Evolutionary conservation across 2,329 filamentous ascomycete species (phyloP).

Genomic region (Pezicula rhizophila): DNA sequence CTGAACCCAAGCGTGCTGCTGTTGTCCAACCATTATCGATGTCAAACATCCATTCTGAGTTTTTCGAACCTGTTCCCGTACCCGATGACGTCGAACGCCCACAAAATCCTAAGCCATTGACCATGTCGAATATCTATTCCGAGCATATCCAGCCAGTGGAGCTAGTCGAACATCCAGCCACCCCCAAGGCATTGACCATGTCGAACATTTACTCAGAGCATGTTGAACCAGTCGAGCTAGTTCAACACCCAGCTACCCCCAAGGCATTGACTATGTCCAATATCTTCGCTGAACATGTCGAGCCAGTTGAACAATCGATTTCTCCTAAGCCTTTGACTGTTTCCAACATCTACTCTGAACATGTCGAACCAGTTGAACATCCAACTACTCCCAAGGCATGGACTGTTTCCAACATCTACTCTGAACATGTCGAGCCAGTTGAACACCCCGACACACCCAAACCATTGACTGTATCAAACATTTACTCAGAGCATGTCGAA

Average conservation of each 20-base stretch:
- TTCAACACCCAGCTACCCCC: slow-evolving; percentile 6
- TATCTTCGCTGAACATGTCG: slow-evolving; percentile 40
- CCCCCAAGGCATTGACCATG: not conserved
- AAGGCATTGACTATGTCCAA: slow-evolving; percentile 33
- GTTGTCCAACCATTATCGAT: slow-evolving; percentile 1
- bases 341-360: slow-evolving; percentile 39
- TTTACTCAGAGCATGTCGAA: not conserved
- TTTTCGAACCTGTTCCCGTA: not conserved
- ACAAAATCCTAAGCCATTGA: slow-evolving; percentile 21
- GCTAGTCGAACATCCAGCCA: slow-evolving; percentile 1
- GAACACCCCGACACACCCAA: not conserved
- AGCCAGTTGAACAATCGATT: slow-evolving; percentile 9
- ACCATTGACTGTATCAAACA: not conserved
- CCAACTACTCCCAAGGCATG: not conserved
- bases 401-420: not conserved
- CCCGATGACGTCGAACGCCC: not conserved
- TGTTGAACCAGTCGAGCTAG: slow-evolving; percentile 31
- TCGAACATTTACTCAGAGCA: slow-evolving; percentile 1
- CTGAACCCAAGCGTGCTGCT: not conserved
- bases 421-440: slow-evolving; percentile 7
- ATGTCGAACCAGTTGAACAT: slow-evolving; percentile 32
- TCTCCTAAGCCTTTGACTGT: slow-evolving; percentile 30
- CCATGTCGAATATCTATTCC: slow-evolving; percentile 35
- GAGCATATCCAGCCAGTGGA: slow-evolving; percentile 37
- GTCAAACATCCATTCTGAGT: not conserved